A percentile compares a stretch with the other conserved stretches of the same genome.
Evolutionary conservation across 169 alveolate genomes (phyloP).

Genomic region (Cytauxzoon felis): DNA sequence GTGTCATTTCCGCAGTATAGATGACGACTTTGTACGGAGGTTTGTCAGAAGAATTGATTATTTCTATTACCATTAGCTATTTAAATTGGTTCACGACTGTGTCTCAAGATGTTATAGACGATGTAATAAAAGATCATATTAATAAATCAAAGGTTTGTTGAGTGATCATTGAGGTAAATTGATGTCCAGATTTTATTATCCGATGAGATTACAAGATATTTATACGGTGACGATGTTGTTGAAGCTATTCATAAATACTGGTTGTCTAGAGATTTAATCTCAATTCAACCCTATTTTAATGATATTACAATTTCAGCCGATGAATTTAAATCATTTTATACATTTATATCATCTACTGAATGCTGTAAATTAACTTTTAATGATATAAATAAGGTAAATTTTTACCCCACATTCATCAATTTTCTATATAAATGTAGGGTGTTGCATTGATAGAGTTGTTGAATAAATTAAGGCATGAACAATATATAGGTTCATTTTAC

Average conservation of each 20-base stretch:
- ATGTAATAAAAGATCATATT: conserved; percentile 16
- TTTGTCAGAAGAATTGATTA: neutral
- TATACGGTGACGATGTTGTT: conserved; percentile 30
- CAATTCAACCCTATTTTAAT: neutral
- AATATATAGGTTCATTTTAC: conserved; percentile 24
- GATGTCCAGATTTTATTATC: conserved; percentile 34
- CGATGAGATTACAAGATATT: conserved; percentile 41
- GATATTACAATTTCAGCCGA: neutral
- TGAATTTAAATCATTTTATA: conserved; percentile 22
- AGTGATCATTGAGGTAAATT: neutral
- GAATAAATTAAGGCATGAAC: conserved; percentile 36
- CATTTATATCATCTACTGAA: conserved; percentile 23
- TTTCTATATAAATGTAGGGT: conserved; percentile 4
- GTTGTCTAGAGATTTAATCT: conserved; percentile 4
- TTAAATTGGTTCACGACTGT: conserved; percentile 54
- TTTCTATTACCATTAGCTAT: conserved; percentile 3
- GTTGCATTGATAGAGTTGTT: conserved; percentile 21
- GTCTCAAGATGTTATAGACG: conserved; percentile 16
- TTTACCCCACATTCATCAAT: too few species aligned
- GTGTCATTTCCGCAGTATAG: conserved; percentile 59
- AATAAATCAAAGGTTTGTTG: conserved; percentile 52
- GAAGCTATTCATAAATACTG: conserved; percentile 49
- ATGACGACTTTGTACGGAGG: conserved; percentile 31
- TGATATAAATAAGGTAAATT: too few species aligned
- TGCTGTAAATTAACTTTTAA: neutral